Percentiles rank a stretch among this genome's conserved stretches.
Conservation (phyloP, 768 basidiomycete species). For the Suillus hirtellus region DNA sequence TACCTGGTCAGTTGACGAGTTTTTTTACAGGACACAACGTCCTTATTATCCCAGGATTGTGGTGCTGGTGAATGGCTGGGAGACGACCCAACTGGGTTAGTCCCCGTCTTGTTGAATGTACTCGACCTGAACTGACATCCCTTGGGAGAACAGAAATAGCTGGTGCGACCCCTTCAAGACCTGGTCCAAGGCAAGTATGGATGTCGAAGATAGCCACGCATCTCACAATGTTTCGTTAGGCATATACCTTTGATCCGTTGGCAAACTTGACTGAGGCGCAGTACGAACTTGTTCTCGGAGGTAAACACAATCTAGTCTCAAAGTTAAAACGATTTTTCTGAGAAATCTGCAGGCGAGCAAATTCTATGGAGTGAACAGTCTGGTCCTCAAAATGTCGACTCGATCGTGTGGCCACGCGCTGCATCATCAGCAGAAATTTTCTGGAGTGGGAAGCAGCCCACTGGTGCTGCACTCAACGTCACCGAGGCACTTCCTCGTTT, state of each 20-base stretch:
- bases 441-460: slow-evolving; percentile 56
- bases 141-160: slow-evolving; percentile 42
- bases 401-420: slow-evolving; percentile 72
- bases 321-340: neutral
- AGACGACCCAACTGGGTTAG: slow-evolving; percentile 42
- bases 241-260: slow-evolving; percentile 73
- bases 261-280: slow-evolving; percentile 52
- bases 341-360: slow-evolving; percentile 48
- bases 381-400: slow-evolving; percentile 64
- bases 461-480: slow-evolving; percentile 35
- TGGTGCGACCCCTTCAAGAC: slow-evolving; percentile 84
- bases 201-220: slow-evolving; percentile 3
- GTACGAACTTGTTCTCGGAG: slow-evolving; percentile 63
- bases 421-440: slow-evolving; percentile 74
- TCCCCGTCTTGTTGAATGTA: neutral
- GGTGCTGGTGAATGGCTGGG: slow-evolving; percentile 75
- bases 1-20: slow-evolving; percentile 45
- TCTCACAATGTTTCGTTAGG: slow-evolving; percentile 33
- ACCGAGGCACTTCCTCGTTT: slow-evolving; percentile 59
- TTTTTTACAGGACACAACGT: neutral
- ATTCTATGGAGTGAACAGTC: slow-evolving; percentile 78
- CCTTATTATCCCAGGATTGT: slow-evolving; percentile 47
- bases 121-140: slow-evolving; percentile 2
- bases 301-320: slow-evolving; percentile 33
- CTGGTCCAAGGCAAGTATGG: slow-evolving; percentile 62